Evolutionary conservation across 352 stramenopile genomes (phyloP).

Genomic region (Phytopythium litorale): DNA sequence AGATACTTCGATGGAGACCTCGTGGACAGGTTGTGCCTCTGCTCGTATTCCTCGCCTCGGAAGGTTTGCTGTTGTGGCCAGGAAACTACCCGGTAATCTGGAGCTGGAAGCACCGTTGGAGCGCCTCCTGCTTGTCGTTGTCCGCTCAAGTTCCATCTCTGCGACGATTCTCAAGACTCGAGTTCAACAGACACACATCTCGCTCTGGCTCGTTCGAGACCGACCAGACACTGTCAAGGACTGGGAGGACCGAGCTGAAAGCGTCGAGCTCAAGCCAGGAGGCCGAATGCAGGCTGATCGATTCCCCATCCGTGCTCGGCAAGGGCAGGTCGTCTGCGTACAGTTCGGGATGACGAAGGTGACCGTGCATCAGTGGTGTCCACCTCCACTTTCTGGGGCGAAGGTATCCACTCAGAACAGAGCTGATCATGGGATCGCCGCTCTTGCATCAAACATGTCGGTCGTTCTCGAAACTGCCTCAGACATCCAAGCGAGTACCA

Average conservation of each 20-base stretch:
- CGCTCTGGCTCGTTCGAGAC: constrained; percentile 13
- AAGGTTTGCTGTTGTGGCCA: constrained; percentile 10
- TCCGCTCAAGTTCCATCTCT: constrained; percentile 10
- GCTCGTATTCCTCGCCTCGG: constrained; percentile 4
- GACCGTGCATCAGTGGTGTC: background rate
- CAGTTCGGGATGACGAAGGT: background rate
- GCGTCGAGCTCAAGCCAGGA: background rate
- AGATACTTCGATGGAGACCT: background rate
- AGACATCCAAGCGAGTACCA: background rate
- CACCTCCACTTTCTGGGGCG: background rate
- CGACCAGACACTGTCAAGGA: constrained; percentile 8
- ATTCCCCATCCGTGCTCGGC: background rate
- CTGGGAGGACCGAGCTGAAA: background rate
- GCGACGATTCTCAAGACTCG: background rate
- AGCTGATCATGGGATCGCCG: background rate
- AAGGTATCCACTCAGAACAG: background rate
- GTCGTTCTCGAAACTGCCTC: background rate
- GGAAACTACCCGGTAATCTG: constrained; percentile 6
- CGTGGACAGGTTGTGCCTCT: background rate
- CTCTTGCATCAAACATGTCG: background rate
- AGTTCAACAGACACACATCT: background rate
- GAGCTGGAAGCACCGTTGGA: constrained; percentile 13
- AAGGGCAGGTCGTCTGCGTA: background rate
- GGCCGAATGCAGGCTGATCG: background rate
- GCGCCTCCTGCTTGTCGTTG: constrained; percentile 7